Evolutionary conservation across 176 grass and related monocot species (phyloP).

Genomic region (Carex cristatella): DNA sequence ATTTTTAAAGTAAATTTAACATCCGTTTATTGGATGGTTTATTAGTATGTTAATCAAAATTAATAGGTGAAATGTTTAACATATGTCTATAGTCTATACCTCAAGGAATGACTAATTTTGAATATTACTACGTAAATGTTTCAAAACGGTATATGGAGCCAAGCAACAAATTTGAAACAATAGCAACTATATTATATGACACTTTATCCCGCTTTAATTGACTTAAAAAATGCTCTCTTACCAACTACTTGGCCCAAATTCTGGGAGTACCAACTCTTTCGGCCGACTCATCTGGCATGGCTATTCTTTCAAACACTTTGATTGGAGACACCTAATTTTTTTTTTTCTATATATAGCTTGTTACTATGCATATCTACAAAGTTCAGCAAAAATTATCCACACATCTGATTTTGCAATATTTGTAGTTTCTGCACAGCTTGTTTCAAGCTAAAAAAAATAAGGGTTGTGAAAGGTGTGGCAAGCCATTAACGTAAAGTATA

Average conservation of each 20-base stretch:
- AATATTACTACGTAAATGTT: not conserved
- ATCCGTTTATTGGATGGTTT: too few relatives aligned
- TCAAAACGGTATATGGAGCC: not conserved
- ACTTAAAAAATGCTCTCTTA: not conserved
- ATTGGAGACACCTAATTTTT: conserved; percentile 3
- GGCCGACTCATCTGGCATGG: conserved; percentile 4
- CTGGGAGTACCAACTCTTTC: not conserved
- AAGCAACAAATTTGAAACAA: not conserved
- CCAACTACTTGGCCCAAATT: conserved; percentile 12
- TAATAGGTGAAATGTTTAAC: too few relatives aligned
- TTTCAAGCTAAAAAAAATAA: too few relatives aligned
- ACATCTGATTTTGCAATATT: not conserved
- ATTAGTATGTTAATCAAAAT: too few relatives aligned
- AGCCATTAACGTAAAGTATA: too few relatives aligned
- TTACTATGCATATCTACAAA: not conserved
- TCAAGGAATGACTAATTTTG: not conserved
- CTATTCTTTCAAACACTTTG: conserved; percentile 13
- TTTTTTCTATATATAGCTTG: not conserved
- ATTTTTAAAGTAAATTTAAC: too few relatives aligned
- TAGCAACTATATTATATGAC: not conserved
- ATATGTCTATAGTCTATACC: not conserved
- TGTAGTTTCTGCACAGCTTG: too few relatives aligned
- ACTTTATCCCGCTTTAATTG: not conserved
- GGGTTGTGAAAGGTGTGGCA: too few relatives aligned
- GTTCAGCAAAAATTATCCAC: not conserved